Evolutionary conservation across 441 rosid species (phyloP), one percentile per base, ranked within the genome.

Genomic region (Populus hybrid): DNA sequence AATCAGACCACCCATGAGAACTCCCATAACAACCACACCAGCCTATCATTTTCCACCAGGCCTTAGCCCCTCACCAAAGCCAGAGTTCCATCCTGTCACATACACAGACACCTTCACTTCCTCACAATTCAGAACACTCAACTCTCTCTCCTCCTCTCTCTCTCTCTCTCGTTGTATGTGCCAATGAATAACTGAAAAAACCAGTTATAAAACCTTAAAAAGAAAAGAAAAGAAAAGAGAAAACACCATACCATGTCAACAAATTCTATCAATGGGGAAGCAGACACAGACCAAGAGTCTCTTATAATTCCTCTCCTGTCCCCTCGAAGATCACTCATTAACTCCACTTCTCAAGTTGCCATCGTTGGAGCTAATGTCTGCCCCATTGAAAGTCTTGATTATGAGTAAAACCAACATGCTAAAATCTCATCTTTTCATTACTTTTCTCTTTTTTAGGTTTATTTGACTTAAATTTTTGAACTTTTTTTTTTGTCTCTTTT

Each of bases 331-430:
- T 85, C 92, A 67, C 2, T 77, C 59, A 33, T 79, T 16, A 88
- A 89, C 76, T 91, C 98, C 28, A 81, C 94, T 23, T 92, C 98
- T 74, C 97, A 92, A 82, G 92, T 91, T 28, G 98, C 98, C 70
- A 84, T 93, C 65, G 97, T 94, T 45, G 98, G 98, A 28, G 83
- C 90, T 76, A 82, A 88, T 66, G 73, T 91, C 68, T 90, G 91
- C 81, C 94, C 94, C 21, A 89, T 94, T 68, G 97, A 94, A 78
- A 92, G 97, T 81, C 95, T 94, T 38, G 98, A 94, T 75, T 94
- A 94, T 81, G 98, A 93, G 98, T 94, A 87, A 75, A 76, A 7
- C 36, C 2, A 12, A 12, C 6, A 45, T 45, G 20, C 18, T 14
- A 45, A 14, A 14, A 45, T 45, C 7, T 21, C 40, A 7, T 33